These are phyloP conservation scores for Chiua sp. DNA, from an alignment of 1,284 basidiomycete genomes.

Conservation along the genomic window DNA sequence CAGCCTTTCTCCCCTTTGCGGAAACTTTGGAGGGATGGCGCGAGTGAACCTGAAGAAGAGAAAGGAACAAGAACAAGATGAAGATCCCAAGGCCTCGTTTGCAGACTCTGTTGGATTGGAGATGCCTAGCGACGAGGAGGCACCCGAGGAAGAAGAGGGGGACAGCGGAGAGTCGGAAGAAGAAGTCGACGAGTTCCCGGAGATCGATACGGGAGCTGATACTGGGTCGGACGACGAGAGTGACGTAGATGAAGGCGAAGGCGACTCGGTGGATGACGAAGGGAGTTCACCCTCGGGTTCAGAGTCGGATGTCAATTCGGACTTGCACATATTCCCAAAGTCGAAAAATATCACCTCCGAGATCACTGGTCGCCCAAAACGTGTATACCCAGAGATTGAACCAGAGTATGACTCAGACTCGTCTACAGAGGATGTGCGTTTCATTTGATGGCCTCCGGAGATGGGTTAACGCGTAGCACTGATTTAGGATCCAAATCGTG, in stretches of 20 bases:
- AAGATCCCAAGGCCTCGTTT: conserved; percentile 38
- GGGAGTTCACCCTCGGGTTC: conserved; percentile 29
- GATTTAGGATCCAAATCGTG: conserved; percentile 85
- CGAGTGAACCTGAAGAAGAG: conserved; percentile 49
- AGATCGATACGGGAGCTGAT: conserved; percentile 33
- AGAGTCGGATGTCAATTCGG: conserved; percentile 38
- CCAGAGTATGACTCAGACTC: conserved; percentile 97
- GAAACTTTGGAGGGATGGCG: conserved; percentile 43
- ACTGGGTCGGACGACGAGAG: conserved; percentile 53
- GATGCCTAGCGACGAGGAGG: conserved; percentile 76
- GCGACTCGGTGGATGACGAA: conserved; percentile 41
- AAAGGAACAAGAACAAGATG: conserved; percentile 49
- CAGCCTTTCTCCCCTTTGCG: not conserved
- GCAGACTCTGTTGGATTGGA: conserved; percentile 56
- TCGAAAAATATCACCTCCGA: conserved; percentile 74
- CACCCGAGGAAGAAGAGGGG: conserved; percentile 43
- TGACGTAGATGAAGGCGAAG: conserved; percentile 32
- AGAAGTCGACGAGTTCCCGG: conserved; percentile 50
- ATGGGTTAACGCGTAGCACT: conserved; percentile 12
- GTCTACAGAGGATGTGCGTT: conserved; percentile 89
- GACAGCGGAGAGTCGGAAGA: conserved; percentile 48
- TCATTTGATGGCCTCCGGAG: conserved; percentile 1
- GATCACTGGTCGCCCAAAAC: conserved; percentile 89
- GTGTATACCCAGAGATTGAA: conserved; percentile 94
- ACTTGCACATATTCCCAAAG: conserved; percentile 61